phyloP scores from a whole-genome alignment of 106 monocot genomes.

The Dendrobium nobile region DNA sequence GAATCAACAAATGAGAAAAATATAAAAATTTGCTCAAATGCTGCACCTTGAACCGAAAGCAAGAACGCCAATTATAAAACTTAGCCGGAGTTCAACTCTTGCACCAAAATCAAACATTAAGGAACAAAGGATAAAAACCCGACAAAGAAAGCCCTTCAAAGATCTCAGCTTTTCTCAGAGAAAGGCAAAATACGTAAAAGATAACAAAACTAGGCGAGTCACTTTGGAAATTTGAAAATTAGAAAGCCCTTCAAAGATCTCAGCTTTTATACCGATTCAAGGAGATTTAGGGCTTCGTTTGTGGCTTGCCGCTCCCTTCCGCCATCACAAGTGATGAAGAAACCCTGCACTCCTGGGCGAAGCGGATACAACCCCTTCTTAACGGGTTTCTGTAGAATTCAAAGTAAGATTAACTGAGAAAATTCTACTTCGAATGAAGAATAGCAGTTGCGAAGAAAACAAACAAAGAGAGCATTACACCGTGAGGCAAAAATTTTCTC shows the following conservation, averaged over 20 bases:
- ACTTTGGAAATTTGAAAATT: not conserved
- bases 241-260: not conserved
- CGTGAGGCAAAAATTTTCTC: slow-evolving; percentile 79
- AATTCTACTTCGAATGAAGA: not conserved
- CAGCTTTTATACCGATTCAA: slow-evolving; percentile 41
- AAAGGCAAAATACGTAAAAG: not conserved
- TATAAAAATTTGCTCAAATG: not conserved
- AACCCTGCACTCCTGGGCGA: slow-evolving; percentile 80
- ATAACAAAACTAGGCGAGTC: not conserved
- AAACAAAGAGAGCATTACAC: slow-evolving; percentile 19
- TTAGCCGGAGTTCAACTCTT: not conserved
- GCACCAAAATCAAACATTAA: not conserved
- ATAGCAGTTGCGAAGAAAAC: not conserved
- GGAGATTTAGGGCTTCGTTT: slow-evolving; percentile 70
- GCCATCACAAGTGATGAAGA: slow-evolving; percentile 96
- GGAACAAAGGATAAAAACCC: not conserved
- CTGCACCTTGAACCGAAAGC: not conserved
- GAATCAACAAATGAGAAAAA: not conserved
- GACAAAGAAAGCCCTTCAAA: not conserved
- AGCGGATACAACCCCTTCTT: slow-evolving; percentile 72
- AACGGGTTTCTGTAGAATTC: slow-evolving; percentile 44
- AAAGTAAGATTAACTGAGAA: not conserved
- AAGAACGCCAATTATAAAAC: not conserved
- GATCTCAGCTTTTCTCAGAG: not conserved
- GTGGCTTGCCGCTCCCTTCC: slow-evolving; percentile 86